A percentile compares a stretch with the other conserved stretches of the same genome.
These are phyloP conservation scores for Thermoascus crustaceus DNA, from an alignment of 2,329 filamentous ascomycete species.

Conservation along the genomic window DNA sequence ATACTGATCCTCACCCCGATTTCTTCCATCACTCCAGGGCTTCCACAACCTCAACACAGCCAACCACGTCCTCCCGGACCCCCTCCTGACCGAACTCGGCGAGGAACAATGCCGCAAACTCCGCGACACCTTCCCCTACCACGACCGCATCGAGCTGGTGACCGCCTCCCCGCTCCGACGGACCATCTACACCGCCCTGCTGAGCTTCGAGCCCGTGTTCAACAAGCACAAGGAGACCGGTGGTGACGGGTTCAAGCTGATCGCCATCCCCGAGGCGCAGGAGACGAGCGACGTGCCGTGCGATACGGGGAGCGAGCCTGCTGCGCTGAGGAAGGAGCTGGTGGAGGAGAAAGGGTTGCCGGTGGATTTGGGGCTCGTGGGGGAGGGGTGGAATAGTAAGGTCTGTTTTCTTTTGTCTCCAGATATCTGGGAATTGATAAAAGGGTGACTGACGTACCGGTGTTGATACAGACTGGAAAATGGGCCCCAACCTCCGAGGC, in stretches of 20 bases:
- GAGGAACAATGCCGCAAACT: conserved; percentile 64
- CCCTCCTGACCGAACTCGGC: conserved; percentile 67
- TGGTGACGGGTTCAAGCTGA: conserved; percentile 50
- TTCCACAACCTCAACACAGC: conserved; percentile 67
- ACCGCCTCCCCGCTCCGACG: conserved; percentile 72
- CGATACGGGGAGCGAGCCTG: conserved; percentile 59
- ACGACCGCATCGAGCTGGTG: conserved; percentile 58
- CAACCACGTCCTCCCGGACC: conserved; percentile 69
- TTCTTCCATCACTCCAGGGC: conserved; percentile 47
- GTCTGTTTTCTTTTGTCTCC: conserved; percentile 11
- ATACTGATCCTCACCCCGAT: too few species aligned
- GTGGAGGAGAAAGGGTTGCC: conserved; percentile 39
- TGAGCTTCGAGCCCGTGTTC: conserved; percentile 56
- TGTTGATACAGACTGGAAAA: conserved; percentile 25
- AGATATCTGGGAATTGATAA: neutral
- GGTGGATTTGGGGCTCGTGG: conserved; percentile 57
- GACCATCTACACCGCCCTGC: conserved; percentile 69
- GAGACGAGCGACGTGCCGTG: conserved; percentile 68
- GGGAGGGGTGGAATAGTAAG: conserved; percentile 67
- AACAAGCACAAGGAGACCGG: conserved; percentile 33
- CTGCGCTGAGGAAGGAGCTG: conserved; percentile 54
- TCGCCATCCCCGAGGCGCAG: conserved; percentile 67
- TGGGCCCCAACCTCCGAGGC: conserved; percentile 42
- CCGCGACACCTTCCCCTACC: conserved; percentile 54
- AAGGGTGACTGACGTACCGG: neutral